Evolutionary conservation across 2,329 filamentous ascomycete genomes (phyloP), one percentile per base, ranked within the genome.

Genomic region (Thelonectria blattea): DNA sequence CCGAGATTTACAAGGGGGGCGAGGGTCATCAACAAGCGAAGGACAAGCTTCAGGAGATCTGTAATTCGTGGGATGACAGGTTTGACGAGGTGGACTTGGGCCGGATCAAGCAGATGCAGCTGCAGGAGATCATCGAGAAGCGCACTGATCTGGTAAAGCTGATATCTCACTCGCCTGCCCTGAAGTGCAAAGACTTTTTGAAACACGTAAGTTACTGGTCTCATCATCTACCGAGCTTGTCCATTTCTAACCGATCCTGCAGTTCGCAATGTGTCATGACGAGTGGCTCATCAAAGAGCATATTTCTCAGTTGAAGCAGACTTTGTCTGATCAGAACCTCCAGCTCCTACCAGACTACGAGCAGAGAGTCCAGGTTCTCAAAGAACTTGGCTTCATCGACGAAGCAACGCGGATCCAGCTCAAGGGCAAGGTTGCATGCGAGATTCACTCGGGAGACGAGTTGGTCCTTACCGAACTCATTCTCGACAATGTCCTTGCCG

Each of bases 361-460:
- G 73, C 95, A 98, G 78, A 90, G 95, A 51, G 92, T 98, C 39
- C 88, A 90, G 64, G 95, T 99, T 0, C 84, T 99, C 47, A 93
- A 92, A 73, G 93, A 98, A 67, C 85, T 99, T 8, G 90, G 88
- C 5, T 99, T 99, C 74, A 91, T 99, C 67, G 95, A 99, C 71
- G 88, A 91, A 4, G 88, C 90, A 46, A 89, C 89, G 5, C 89
- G 94, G 20, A 96, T 99, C 41, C 91, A 96, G 78, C 85, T 99
- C 64, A 99, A 99, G 79, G 95, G 95, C 76, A 98, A 98, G 76
- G 95, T 99, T 20, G 95, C 95, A 5, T 99, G 95, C 78, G 95
- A 99, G 77, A 94, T 99, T 61, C 95, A 98, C 77, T 97, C 94
- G 0, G 93, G 93, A 17, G 94, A 98, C 73, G 95, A 99, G 76